Base-by-base conservation (phyloP, 1,284 basidiomycete species). In the Mycocalia duriaeana region DNA sequence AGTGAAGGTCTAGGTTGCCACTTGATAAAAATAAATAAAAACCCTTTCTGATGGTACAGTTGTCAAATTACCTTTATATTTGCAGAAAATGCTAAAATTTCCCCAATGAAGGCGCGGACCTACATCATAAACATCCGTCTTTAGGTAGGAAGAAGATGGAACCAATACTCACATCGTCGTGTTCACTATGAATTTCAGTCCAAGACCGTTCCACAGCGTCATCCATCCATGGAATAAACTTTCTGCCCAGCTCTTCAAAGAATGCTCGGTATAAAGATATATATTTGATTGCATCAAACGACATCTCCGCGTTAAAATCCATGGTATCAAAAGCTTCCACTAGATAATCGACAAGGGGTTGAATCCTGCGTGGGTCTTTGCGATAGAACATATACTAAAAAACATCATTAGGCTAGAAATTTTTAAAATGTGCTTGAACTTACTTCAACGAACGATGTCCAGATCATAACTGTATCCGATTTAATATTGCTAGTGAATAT, bases 341-440 rank as follows among this genome's bases (percentile, higher is more conserved):
- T 39, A 93, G 68, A 57, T 82, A 86, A 57, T 91, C 82, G 19
- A 94, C 77, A 7, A 97, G 69, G 0, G 87, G 85, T 55, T 87
- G 84, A 44, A 90, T 73, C 25, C 93, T 77, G 34, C 93, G 82
- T 7, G 93, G 92, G 65, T 97, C 94, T 53, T 85, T 84, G 52
- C 82, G 76, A 60, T 82, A 80, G 57, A 91, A 83, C 42, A 88
- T 70, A 60, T 91, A 83, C 83, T 86, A 51, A 7, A 41, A 38
- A 25, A 45, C 9, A 39, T 24, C 34, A n/a, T 46, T 25, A 49
- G 45, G n/a, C n/a, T n/a, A 13, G 23, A 20, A 16, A 16, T 5
- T 26, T 34, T 38, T 20, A 38, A 38, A 20, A 34, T 16, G 28
- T 16, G 13, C 19, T 24, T 40, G 19, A n/a, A 19, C 13, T n/a